Conservation (phyloP, 2,329 filamentous ascomycete genomes). For the Bipolaris gigantea region DNA sequence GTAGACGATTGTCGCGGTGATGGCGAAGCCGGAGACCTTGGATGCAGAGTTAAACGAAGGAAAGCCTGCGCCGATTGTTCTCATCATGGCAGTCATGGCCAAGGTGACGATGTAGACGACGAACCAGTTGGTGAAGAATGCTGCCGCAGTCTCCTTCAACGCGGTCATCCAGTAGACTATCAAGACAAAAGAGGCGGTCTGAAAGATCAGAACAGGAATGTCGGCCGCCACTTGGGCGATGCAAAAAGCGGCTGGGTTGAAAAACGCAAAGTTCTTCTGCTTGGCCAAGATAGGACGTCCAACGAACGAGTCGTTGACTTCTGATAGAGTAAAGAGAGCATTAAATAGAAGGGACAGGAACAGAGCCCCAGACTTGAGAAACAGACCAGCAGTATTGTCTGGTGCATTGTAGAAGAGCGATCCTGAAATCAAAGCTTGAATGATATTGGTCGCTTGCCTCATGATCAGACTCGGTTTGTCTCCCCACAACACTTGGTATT, state of each 20-base stretch:
- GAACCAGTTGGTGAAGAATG: constrained; percentile 69
- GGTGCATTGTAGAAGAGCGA: constrained; percentile 70
- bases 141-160: constrained; percentile 67
- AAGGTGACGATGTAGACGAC: constrained; percentile 43
- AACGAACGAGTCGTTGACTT: constrained; percentile 61
- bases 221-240: constrained; percentile 68
- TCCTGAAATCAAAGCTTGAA: constrained; percentile 64
- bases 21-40: constrained; percentile 58
- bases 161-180: constrained; percentile 83
- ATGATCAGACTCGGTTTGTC: constrained; percentile 66
- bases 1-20: constrained; percentile 61
- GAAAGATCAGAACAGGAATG: constrained; percentile 59
- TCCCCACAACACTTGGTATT: constrained; percentile 67
- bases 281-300: constrained; percentile 83
- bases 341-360: constrained; percentile 68
- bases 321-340: constrained; percentile 64
- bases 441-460: constrained; percentile 61
- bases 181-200: constrained; percentile 61
- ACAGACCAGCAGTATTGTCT: constrained; percentile 60
- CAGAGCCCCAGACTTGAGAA: constrained; percentile 64
- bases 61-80: constrained; percentile 71
- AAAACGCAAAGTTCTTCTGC: constrained; percentile 81
- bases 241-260: constrained; percentile 79
- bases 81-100: constrained; percentile 81
- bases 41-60: constrained; percentile 59